These are phyloP conservation scores for Penicillium sp. DNA, from an alignment of 2,329 filamentous ascomycete species.

Conservation along the genomic window DNA sequence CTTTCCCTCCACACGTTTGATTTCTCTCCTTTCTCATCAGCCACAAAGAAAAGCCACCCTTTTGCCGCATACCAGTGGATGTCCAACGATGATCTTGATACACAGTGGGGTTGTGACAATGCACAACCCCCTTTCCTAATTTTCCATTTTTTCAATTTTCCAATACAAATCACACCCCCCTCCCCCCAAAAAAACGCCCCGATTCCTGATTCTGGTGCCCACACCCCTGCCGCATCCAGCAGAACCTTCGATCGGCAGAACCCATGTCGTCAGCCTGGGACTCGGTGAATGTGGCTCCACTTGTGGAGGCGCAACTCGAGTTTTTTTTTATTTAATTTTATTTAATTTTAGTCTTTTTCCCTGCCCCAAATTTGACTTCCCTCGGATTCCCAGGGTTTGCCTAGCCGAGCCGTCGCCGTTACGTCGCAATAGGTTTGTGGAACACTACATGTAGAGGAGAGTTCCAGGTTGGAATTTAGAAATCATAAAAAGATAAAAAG, in stretches of 20 bases:
- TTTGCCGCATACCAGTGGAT: conserved; percentile 13
- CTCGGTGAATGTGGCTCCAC: conserved; percentile 12
- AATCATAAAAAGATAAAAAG: neutral
- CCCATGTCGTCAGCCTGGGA: conserved; percentile 17
- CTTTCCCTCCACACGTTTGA: conserved; percentile 8
- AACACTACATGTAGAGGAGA: conserved; percentile 4
- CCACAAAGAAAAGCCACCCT: conserved; percentile 12
- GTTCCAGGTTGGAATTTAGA: too few relatives aligned
- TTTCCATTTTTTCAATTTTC: neutral
- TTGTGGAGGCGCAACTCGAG: conserved; percentile 2
- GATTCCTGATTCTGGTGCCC: neutral
- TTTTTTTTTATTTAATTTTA: neutral
- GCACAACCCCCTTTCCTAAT: conserved; percentile 7
- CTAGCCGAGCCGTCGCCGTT: conserved; percentile 26
- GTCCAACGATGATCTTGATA: conserved; percentile 15
- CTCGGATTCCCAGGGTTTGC: conserved; percentile 10
- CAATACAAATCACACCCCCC: neutral
- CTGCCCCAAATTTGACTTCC: neutral
- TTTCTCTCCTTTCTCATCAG: conserved; percentile 4
- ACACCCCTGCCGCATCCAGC: conserved; percentile 10
- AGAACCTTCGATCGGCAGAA: conserved; percentile 10
- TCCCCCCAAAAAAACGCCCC: neutral
- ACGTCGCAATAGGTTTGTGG: conserved; percentile 16
- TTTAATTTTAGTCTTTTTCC: neutral
- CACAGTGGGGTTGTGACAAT: conserved; percentile 14